phyloP scores from a whole-genome alignment of 106 monocot genomes.

The Xerophyta viscosa region DNA sequence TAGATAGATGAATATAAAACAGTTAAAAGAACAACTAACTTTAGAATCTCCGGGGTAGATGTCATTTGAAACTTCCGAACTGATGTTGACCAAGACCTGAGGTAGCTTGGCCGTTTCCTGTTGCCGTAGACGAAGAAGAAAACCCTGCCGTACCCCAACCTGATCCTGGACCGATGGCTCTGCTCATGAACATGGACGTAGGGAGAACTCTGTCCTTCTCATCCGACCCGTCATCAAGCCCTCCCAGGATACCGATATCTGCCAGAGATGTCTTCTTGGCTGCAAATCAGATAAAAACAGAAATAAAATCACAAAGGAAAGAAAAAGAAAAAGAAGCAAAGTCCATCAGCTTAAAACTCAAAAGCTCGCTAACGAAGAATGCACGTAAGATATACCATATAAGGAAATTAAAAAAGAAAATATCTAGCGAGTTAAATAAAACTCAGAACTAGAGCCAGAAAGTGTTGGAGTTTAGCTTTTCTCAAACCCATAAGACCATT shows the following conservation, averaged over 20 bases:
- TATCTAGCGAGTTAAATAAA: too few species aligned
- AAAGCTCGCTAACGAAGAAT: too few species aligned
- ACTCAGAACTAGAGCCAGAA: too few species aligned
- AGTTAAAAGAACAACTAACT: neutral
- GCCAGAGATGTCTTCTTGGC: slow-evolving; percentile 73
- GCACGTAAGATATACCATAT: too few species aligned
- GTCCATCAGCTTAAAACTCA: too few species aligned
- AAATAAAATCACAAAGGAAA: neutral
- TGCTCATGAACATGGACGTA: slow-evolving; percentile 1
- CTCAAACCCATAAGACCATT: too few species aligned
- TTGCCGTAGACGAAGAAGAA: slow-evolving; percentile 1
- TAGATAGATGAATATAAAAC: too few species aligned
- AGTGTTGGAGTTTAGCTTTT: too few species aligned
- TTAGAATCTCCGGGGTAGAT: too few species aligned
- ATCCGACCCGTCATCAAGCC: neutral
- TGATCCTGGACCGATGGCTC: neutral
- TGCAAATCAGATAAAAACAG: slow-evolving; percentile 20
- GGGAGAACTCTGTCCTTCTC: slow-evolving; percentile 1
- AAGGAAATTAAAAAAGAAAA: too few species aligned
- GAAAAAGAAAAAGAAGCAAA: neutral
- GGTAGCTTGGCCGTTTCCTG: slow-evolving; percentile 15
- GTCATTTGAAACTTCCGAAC: slow-evolving; percentile 32
- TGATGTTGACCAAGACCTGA: slow-evolving; percentile 16
- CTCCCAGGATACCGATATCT: slow-evolving; percentile 77
- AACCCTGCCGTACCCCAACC: neutral